Evolutionary conservation across 495 filamentous ascomycete species (phyloP), one percentile per base, ranked within the genome.

Genomic region (Hypoxylon subgilvum): DNA sequence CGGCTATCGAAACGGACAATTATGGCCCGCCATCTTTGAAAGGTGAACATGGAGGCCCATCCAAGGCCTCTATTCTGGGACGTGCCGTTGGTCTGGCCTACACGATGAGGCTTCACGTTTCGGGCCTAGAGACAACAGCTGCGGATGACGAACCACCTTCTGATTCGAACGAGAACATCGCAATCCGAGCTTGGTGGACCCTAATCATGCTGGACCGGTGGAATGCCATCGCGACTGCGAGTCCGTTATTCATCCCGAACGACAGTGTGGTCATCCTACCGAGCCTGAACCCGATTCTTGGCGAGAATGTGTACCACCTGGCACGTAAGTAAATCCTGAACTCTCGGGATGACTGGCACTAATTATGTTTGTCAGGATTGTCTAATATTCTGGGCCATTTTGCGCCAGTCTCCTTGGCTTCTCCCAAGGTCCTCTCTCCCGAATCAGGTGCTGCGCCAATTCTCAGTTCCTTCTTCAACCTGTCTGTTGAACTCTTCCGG

Each of bases 151-250:
- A 77, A 16, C 53, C 73, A 46, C 88, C 91, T 68, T 57, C 77
- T 4, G 87, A 92, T 68, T 86, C 87, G 6, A 86, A 89, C 45
- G 84, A 88, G 43, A 86, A 85, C 22, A 78, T 93, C 19, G 82
- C 81, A 2, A 74, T 89, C 49, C 82, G 89, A 30, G 83, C 83
- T 40, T 96, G 89, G 88, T 89, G 87, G 72, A 81, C 85, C 1
- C 70, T 94, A 47, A 79, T 87, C 39, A 83, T 89, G 63, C 72
- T 96, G 52, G 85, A 90, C 49, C 83, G 89, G 22, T 93, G 86
- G 86, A 84, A 91, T 65, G 84, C 88, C 12, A 78, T 86, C 32
- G 86, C 84, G 62, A 86, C 83, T 1, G 84, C 83, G 8, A 81
- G 68, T 44, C 81, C 84, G 7, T 49, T 80, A 3, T 69, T 83